These are phyloP conservation scores for Amorphotheca resinae DNA, from an alignment of 495 filamentous ascomycete species.

Conservation along the genomic window DNA sequence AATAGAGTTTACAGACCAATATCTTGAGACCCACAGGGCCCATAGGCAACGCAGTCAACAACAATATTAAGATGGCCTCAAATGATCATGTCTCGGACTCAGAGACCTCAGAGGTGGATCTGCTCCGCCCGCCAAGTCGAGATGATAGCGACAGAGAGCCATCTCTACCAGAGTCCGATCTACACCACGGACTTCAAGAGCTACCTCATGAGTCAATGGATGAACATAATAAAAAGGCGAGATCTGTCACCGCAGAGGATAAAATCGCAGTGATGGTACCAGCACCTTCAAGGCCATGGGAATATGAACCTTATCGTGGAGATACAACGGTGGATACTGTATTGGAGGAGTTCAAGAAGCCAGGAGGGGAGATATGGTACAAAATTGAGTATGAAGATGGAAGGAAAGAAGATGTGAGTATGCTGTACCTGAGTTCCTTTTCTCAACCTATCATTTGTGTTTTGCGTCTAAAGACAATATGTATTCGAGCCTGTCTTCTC, in stretches of 20 bases:
- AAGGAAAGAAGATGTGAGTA: constrained; percentile 32
- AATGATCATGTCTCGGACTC: constrained; percentile 10
- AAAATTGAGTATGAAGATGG: constrained; percentile 35
- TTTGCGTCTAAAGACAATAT: not conserved
- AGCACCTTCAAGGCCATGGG: constrained; percentile 24
- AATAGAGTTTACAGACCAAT: no score
- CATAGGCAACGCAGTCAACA: no score
- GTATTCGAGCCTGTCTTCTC: not conserved
- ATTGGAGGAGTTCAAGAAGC: constrained; percentile 24
- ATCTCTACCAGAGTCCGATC: constrained; percentile 7
- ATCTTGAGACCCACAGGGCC: no score
- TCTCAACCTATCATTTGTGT: not conserved
- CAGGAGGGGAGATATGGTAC: constrained; percentile 24
- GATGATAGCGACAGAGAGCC: not conserved
- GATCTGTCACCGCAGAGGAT: not conserved
- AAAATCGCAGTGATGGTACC: constrained; percentile 30
- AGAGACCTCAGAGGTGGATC: constrained; percentile 2
- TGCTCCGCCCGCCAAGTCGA: constrained; percentile 3
- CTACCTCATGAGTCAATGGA: constrained; percentile 1
- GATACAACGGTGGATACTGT: constrained; percentile 31
- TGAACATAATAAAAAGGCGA: not conserved
- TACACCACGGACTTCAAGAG: constrained; percentile 16
- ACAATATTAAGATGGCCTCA: constrained; percentile 8
- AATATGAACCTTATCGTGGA: constrained; percentile 37
- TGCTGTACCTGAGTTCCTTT: not conserved